phyloP scores from a whole-genome alignment of 768 basidiomycete species.

The Lactifluus piperatus region DNA sequence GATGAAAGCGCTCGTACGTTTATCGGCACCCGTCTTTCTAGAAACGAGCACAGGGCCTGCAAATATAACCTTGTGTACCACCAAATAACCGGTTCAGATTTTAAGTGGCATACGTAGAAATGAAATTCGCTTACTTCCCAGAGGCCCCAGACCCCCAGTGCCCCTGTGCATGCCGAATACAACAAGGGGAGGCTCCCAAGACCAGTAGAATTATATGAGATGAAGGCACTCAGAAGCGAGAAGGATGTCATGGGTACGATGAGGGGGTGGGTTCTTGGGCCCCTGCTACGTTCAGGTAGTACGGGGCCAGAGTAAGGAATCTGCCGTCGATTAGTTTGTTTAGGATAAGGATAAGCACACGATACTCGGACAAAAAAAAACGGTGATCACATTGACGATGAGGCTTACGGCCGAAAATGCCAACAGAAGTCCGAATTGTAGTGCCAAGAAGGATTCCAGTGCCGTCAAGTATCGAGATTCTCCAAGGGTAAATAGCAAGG shows the following conservation, averaged over 20 bases:
- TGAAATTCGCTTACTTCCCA: slow-evolving; percentile 50
- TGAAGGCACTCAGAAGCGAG: slow-evolving; percentile 45
- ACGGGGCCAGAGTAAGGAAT: slow-evolving; percentile 36
- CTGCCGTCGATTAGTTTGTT: slow-evolving; percentile 23
- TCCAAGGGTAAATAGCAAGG: slow-evolving; percentile 49
- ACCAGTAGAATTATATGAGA: slow-evolving; percentile 54
- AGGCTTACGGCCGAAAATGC: slow-evolving; percentile 46
- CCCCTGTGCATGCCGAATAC: slow-evolving; percentile 40
- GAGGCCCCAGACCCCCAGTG: slow-evolving; percentile 55
- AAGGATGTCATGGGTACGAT: slow-evolving; percentile 51
- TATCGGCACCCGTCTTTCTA: slow-evolving; percentile 73
- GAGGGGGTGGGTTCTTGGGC: slow-evolving; percentile 47
- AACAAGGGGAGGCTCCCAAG: slow-evolving; percentile 50
- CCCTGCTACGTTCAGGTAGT: slow-evolving; percentile 21
- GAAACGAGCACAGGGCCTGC: slow-evolving; percentile 47
- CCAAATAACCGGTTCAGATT: slow-evolving; percentile 1
- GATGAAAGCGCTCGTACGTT: slow-evolving; percentile 69
- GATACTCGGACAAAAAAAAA: no score
- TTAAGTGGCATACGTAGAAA: not conserved
- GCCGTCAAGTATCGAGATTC: slow-evolving; percentile 45
- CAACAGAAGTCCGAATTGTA: slow-evolving; percentile 58
- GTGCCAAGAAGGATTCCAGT: slow-evolving; percentile 59
- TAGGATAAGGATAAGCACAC: not conserved
- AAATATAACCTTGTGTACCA: slow-evolving; percentile 44
- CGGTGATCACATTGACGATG: slow-evolving; percentile 44